Percentiles rank a stretch among this genome's conserved stretches.
Evolutionary conservation across 208 protist species (phyloP).

Genomic region (Porcisia hertigi): DNA sequence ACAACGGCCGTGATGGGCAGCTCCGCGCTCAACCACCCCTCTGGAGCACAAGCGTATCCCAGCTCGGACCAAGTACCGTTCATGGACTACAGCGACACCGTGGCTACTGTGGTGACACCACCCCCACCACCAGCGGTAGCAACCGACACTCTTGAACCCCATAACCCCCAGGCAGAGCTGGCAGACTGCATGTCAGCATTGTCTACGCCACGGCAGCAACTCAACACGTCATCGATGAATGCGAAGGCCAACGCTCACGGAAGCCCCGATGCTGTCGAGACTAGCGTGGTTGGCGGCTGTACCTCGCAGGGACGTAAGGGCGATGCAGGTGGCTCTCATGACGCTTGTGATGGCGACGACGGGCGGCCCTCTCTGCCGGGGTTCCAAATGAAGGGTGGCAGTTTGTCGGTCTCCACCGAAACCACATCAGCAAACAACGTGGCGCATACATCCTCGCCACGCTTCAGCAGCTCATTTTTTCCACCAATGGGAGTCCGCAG

Average conservation of each 20-base stretch:
- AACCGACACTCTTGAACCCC: no score
- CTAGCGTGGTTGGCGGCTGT: not conserved
- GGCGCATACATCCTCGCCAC: conserved; percentile 9
- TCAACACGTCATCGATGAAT: not conserved
- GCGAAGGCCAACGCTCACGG: not conserved
- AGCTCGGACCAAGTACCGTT: conserved; percentile 14
- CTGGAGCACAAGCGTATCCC: conserved; percentile 2
- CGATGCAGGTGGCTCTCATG: not conserved
- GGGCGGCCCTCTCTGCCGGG: not conserved
- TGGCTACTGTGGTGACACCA: not conserved
- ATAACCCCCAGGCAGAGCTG: not conserved
- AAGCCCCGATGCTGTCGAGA: not conserved
- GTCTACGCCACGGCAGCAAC: conserved; percentile 5
- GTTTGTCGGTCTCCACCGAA: not conserved
- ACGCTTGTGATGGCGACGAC: not conserved
- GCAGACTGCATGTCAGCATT: conserved; percentile 6
- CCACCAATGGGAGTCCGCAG: not conserved
- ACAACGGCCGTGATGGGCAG: not conserved
- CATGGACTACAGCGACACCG: conserved; percentile 5
- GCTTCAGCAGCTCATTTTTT: conserved; percentile 5
- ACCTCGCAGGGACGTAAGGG: not conserved
- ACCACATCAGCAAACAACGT: not conserved
- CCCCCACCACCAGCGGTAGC: not conserved
- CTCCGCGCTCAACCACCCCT: not conserved
- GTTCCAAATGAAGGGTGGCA: not conserved